These are phyloP conservation scores for Eremomyces bilateralis DNA, from an alignment of 495 filamentous ascomycete genomes.

Conservation along the genomic window DNA sequence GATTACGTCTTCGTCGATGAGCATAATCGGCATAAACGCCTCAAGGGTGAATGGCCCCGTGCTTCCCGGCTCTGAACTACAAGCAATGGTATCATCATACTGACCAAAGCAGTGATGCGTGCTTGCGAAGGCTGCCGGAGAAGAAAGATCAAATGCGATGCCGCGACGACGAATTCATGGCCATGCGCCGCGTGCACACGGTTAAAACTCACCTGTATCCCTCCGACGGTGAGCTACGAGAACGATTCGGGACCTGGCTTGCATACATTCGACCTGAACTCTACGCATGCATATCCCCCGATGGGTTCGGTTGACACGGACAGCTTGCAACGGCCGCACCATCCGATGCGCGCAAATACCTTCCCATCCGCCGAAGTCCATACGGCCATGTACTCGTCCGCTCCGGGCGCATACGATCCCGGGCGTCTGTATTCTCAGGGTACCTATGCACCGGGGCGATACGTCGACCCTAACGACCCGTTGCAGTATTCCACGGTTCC, in stretches of 20 bases:
- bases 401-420: neutral
- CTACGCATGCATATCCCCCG: neutral
- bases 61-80: constrained; percentile 1
- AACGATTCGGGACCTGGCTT: constrained; percentile 33
- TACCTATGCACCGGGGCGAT: too few relatives aligned
- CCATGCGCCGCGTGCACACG: constrained; percentile 87
- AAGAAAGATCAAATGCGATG: constrained; percentile 89
- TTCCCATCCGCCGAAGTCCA: too few relatives aligned
- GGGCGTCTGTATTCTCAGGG: neutral
- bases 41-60: constrained; percentile 50
- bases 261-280: constrained; percentile 15
- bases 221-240: constrained; percentile 74
- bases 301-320: neutral
- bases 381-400: too few relatives aligned
- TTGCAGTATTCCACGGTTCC: too few relatives aligned
- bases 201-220: constrained; percentile 80
- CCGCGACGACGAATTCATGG: constrained; percentile 94
- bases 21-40: constrained; percentile 89
- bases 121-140: constrained; percentile 92
- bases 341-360: too few relatives aligned
- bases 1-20: constrained; percentile 99
- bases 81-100: neutral
- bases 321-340: too few relatives aligned
- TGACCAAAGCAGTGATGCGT: constrained; percentile 59
- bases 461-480: too few relatives aligned